Evolutionary conservation across 106 monocot genomes (phyloP).

Genomic region (Hemerocallis citrina): DNA sequence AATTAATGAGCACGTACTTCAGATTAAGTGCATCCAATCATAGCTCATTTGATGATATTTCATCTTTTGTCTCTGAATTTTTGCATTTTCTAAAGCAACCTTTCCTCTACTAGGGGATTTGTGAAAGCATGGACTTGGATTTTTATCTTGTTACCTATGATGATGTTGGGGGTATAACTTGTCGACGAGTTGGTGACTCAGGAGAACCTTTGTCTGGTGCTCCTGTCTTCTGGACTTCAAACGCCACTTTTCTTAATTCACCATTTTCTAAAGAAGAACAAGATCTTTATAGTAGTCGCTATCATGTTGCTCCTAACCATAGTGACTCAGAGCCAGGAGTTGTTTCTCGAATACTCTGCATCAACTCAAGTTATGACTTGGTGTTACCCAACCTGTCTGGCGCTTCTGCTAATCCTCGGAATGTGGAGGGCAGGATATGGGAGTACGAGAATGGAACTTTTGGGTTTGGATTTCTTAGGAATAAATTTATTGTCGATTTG

Average conservation of each 20-base stretch:
- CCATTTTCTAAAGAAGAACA: constrained; percentile 72
- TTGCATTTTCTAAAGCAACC: constrained; percentile 1
- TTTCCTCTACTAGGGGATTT: constrained; percentile 68
- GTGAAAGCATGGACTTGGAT: constrained; percentile 55
- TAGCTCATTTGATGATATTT: neutral
- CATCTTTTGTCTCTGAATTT: neutral
- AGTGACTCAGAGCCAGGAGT: constrained; percentile 11
- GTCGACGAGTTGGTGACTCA: constrained; percentile 53
- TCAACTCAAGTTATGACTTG: constrained; percentile 67
- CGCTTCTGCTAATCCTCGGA: constrained; percentile 32
- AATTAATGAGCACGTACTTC: neutral
- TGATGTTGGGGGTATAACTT: constrained; percentile 73
- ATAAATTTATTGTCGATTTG: constrained; percentile 67
- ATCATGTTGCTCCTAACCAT: constrained; percentile 32
- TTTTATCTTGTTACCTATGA: constrained; percentile 81
- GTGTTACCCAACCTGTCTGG: constrained; percentile 39
- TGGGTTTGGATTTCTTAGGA: constrained; percentile 81
- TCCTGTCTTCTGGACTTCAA: constrained; percentile 70
- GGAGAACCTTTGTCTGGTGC: constrained; percentile 42
- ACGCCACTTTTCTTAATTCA: constrained; percentile 46
- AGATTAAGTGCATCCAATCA: neutral
- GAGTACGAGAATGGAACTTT: constrained; percentile 72
- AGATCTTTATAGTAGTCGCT: constrained; percentile 34
- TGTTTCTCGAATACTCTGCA: constrained; percentile 59
- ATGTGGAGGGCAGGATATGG: constrained; percentile 93